Conservation (phyloP, 1,284 basidiomycete species). For the Heterobasidion annosum region DNA sequence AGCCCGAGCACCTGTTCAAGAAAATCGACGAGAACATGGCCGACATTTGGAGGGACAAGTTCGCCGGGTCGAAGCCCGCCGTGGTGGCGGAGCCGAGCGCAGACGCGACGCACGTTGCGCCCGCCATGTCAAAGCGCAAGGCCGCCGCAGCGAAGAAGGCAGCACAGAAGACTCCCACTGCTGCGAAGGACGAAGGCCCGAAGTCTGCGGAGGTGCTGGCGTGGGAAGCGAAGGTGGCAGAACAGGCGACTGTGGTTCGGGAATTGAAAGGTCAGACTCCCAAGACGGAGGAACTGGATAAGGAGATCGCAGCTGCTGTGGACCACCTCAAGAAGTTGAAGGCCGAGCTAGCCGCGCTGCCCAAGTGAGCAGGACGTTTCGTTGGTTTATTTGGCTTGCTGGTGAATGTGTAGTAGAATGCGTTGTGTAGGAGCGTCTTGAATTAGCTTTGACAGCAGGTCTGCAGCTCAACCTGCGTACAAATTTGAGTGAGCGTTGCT, state of each 20-base stretch:
- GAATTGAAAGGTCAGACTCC: slow-evolving; percentile 52
- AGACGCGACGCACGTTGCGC: slow-evolving; percentile 30
- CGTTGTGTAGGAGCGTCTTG: no score
- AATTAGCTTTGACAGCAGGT: no score
- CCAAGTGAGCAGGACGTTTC: slow-evolving; percentile 3
- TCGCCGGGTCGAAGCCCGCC: slow-evolving; percentile 36
- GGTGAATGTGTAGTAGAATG: not conserved
- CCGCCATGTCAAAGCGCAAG: slow-evolving; percentile 46
- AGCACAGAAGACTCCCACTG: slow-evolving; percentile 18
- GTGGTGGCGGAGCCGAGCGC: slow-evolving; percentile 23
- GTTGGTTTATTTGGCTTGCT: not conserved
- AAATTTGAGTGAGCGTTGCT: no score
- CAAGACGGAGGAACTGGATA: slow-evolving; percentile 53
- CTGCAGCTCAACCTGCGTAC: no score
- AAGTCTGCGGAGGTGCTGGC: slow-evolving; percentile 58
- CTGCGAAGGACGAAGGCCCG: slow-evolving; percentile 36
- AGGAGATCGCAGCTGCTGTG: slow-evolving; percentile 35
- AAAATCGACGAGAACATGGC: slow-evolving; percentile 90
- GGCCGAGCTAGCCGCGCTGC: slow-evolving; percentile 46
- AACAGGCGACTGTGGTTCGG: slow-evolving; percentile 68
- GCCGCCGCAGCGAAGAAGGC: slow-evolving; percentile 25
- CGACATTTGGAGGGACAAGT: slow-evolving; percentile 75
- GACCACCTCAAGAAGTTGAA: slow-evolving; percentile 48
- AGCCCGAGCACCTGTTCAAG: slow-evolving; percentile 88
- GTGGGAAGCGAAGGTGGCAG: slow-evolving; percentile 62